A percentile compares a stretch with the other conserved stretches of the same genome.
These are phyloP conservation scores for Gremmenia infestans DNA, from an alignment of 2,329 filamentous ascomycete genomes.

Conservation along the genomic window DNA sequence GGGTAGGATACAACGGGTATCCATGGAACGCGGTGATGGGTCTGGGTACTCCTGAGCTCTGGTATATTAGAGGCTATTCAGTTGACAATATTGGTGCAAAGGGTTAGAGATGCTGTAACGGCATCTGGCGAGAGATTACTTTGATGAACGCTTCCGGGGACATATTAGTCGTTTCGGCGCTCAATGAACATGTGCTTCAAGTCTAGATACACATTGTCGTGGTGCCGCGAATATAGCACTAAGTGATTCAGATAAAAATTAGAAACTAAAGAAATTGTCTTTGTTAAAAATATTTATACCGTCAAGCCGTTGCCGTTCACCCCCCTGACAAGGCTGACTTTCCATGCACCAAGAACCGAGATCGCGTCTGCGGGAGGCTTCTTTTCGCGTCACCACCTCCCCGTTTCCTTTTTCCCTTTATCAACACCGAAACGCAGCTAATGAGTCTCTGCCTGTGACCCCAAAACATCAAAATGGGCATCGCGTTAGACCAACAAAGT, in stretches of 20 bases:
- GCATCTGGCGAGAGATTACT: not conserved
- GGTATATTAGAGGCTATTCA: too few species aligned
- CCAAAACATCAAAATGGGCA: constrained; percentile 18
- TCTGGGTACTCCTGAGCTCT: too few species aligned
- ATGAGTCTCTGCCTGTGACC: not conserved
- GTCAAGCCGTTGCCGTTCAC: not conserved
- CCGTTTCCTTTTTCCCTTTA: not conserved
- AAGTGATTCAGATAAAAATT: not conserved
- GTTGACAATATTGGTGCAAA: too few species aligned
- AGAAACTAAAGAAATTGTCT: too few species aligned
- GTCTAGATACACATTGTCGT: not conserved
- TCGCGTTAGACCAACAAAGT: constrained; percentile 25
- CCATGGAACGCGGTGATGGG: too few species aligned
- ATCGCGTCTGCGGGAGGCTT: not conserved
- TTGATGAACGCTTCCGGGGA: not conserved
- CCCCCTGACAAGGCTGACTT: constrained; percentile 9
- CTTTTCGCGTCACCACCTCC: too few species aligned
- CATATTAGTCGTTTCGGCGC: not conserved
- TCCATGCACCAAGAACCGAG: not conserved
- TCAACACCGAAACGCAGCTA: not conserved
- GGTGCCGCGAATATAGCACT: not conserved
- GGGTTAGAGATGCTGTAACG: not conserved
- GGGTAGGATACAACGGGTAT: too few species aligned
- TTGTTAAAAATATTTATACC: not conserved
- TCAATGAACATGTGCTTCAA: not conserved